These are phyloP conservation scores for Neltuma alba DNA, from an alignment of 306 rosid species.

Conservation along the genomic window DNA sequence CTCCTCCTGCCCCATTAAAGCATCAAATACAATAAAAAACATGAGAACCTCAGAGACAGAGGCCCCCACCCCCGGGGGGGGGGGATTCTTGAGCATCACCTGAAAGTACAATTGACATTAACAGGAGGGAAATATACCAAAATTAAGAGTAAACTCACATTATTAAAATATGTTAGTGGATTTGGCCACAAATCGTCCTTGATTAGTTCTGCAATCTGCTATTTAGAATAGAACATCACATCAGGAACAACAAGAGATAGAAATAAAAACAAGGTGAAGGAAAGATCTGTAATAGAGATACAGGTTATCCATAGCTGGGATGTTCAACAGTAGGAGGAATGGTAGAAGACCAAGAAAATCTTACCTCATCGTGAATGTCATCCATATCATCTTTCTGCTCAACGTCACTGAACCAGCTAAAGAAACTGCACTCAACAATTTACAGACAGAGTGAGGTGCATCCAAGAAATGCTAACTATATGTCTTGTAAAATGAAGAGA, in stretches of 20 bases:
- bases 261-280: neutral
- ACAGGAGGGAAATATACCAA: conserved; percentile 5
- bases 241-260: neutral
- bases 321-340: conserved; percentile 37
- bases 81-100: neutral
- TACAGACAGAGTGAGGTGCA: neutral
- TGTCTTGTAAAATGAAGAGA: neutral
- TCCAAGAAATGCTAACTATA: neutral
- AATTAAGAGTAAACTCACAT: conserved; percentile 46
- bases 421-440: conserved; percentile 67
- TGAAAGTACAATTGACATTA: conserved; percentile 13
- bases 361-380: conserved; percentile 89
- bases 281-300: neutral
- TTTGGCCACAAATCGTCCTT: conserved; percentile 99
- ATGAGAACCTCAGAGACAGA: conserved; percentile 4
- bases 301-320: neutral
- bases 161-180: conserved; percentile 88
- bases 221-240: conserved; percentile 27
- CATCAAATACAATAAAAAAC: conserved; percentile 31
- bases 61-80: too few species aligned
- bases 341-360: neutral
- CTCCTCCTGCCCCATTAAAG: conserved; percentile 58
- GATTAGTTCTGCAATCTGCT: conserved; percentile 62
- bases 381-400: conserved; percentile 79
- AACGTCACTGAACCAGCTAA: conserved; percentile 66